A percentile compares a stretch with the other conserved stretches of the same genome.
Conservation (phyloP, 148 eudicot genomes). For the Persicaria maculosa region DNA sequence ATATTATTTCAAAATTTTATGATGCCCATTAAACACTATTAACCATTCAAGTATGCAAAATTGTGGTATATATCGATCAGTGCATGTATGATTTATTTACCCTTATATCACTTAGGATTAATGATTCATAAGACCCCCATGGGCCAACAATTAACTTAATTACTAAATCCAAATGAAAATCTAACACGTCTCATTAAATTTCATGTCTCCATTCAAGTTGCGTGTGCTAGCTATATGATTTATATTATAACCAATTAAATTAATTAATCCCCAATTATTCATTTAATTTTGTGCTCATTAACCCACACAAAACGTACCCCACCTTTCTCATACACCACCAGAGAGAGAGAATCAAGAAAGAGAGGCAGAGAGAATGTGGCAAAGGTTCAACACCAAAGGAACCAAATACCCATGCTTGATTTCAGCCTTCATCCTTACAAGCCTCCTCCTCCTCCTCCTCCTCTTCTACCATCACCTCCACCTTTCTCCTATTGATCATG, state of each 20-base stretch:
- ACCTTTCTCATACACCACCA: background rate
- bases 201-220: background rate
- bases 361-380: background rate
- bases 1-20: no score
- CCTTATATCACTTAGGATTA: no score
- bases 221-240: background rate
- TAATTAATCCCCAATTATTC: background rate
- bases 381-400: background rate
- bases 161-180: no score
- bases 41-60: no score
- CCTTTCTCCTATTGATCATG: slow-evolving; percentile 8
- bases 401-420: background rate
- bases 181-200: background rate
- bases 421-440: background rate
- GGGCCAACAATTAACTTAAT: no score
- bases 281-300: background rate
- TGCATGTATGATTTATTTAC: no score
- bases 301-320: background rate
- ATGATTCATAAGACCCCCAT: no score
- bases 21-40: no score
- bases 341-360: background rate
- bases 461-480: background rate
- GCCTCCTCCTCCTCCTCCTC: background rate
- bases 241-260: background rate
- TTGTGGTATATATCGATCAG: no score